These are phyloP conservation scores for Penicillium nordicum DNA, from an alignment of 2,329 filamentous ascomycete species.

Conservation along the genomic window DNA sequence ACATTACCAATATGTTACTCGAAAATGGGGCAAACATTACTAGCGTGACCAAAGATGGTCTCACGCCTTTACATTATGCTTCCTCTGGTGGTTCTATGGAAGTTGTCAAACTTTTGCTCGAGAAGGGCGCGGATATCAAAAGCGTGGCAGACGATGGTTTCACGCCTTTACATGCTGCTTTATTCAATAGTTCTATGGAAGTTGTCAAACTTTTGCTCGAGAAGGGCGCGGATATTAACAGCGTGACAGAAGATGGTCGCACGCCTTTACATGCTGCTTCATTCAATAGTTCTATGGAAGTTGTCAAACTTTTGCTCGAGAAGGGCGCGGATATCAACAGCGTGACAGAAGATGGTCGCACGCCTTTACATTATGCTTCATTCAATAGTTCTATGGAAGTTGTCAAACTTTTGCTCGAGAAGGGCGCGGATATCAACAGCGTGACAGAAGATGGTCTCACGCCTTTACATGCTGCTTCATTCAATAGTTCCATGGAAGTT, in stretches of 20 bases:
- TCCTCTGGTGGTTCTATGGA: no score
- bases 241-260: not conserved
- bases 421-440: not conserved
- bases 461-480: not conserved
- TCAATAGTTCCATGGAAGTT: not conserved
- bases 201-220: not conserved
- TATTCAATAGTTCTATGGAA: no score
- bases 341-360: accelerated
- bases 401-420: not conserved
- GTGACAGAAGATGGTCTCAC: not conserved
- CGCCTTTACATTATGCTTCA: not conserved
- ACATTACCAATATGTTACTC: no score
- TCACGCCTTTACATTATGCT: not conserved
- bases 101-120: not conserved
- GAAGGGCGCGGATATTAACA: not conserved
- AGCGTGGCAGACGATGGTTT: accelerated
- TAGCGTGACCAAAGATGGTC: not conserved
- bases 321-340: not conserved
- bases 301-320: not conserved
- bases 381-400: no score
- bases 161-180: not conserved
- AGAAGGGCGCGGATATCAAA: not conserved
- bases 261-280: not conserved
- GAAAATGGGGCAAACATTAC: no score
- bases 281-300: no score